Evolutionary conservation across 2,329 filamentous ascomycete species (phyloP).

Genomic region (Pseudocercospora fuligena): DNA sequence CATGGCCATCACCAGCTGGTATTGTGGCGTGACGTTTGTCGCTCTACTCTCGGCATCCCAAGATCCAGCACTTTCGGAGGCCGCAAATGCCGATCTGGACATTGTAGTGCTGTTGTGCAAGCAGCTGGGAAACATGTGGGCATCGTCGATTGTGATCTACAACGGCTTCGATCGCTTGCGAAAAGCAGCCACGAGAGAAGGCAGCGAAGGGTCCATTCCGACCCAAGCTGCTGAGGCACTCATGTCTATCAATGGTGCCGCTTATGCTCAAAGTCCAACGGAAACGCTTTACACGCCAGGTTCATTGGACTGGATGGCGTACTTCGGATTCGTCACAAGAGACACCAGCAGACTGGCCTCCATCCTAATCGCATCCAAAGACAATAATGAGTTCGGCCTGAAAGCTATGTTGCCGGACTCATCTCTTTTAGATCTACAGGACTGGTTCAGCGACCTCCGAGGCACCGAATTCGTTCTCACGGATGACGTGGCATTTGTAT

Average conservation of each 20-base stretch:
- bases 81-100: slow-evolving; percentile 7
- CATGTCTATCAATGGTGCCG: slow-evolving; percentile 1
- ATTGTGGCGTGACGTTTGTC: slow-evolving; percentile 13
- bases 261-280: not conserved
- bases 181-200: not conserved
- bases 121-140: slow-evolving; percentile 15
- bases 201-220: not conserved
- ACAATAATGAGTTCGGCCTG: slow-evolving; percentile 5
- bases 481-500: not conserved
- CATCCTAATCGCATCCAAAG: not conserved
- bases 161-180: slow-evolving; percentile 12
- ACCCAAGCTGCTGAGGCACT: not conserved
- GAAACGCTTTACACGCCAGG: not conserved
- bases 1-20: slow-evolving; percentile 15
- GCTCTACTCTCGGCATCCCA: slow-evolving; percentile 7
- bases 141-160: slow-evolving; percentile 10
- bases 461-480: slow-evolving; percentile 3
- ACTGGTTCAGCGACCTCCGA: slow-evolving; percentile 6
- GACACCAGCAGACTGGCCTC: slow-evolving; percentile 4
- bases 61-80: slow-evolving; percentile 6
- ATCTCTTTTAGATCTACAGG: slow-evolving; percentile 4
- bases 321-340: slow-evolving; percentile 8
- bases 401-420: slow-evolving; percentile 8
- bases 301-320: slow-evolving; percentile 9
- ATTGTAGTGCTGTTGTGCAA: slow-evolving; percentile 13